Base-by-base conservation (phyloP, 2,329 filamentous ascomycete genomes). In the Colletotrichum sp. region DNA sequence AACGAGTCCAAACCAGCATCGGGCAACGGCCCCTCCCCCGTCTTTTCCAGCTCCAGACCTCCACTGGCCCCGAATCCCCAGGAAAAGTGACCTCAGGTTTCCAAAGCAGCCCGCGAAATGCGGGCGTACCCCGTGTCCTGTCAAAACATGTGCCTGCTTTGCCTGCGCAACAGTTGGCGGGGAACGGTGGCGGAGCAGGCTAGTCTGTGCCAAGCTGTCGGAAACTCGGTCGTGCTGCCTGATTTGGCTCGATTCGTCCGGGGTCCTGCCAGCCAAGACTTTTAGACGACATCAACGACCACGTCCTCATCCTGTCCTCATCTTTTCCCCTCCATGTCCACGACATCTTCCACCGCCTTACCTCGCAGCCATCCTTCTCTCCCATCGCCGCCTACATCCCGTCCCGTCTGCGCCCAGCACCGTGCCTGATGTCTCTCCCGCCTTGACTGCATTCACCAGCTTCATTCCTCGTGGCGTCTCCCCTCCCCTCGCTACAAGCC, bases 361-460 rank as follows among this genome's bases (percentile, higher is more conserved):
- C 56, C 28, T 61, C 26, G 13, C 16, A 38, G 26, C 55, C 26
- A 36, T 70, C 16, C 10, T 30, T 24, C 70, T 55, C 30, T n/a
- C 21, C 64, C 55, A 58, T 28, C 21, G 21, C 26, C 24, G 14
- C 36, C 55, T 28, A 26, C 14, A 55, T 59, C 6, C 52, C 21
- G 30, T 26, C 28, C 43, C 18, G 34, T 48, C n/a, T 21, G 43
- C 43, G 34, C 43, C 28, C 32, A 48, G 28, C 16, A 30, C 14
- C 10, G 21, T 58, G 38, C 38, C 62, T 73, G 32, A 26, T 28
- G 21, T 30, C 21, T 58, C 26, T 63, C 71, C 65, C 65, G 56
- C 69, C 55, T 63, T 56, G 65, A 63, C 56, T 58, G 56, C 38
- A 58, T 43, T 32, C 71, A 58, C 38, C 4, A 86, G 36, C 52